Conservation (phyloP, 2,329 filamentous ascomycete species). For the Fusarium pseudoanthophilum region DNA sequence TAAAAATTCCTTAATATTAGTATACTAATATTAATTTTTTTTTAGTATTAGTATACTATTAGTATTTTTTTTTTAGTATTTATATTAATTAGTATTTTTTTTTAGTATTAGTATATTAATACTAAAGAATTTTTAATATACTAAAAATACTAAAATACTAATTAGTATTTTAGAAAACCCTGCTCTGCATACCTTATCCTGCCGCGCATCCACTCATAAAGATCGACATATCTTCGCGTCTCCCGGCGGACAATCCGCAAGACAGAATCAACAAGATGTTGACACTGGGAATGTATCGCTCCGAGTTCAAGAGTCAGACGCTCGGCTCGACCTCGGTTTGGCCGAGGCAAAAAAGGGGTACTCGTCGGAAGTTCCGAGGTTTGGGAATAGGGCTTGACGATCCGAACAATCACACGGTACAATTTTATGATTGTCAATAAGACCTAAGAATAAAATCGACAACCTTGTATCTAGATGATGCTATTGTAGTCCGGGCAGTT, state of each 20-base stretch:
- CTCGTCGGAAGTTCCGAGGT: neutral
- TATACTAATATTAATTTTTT: no score
- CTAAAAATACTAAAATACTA: no score
- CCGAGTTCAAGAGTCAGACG: neutral
- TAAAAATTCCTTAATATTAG: no score
- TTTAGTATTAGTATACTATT: no score
- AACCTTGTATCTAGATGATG: neutral
- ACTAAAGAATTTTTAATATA: no score
- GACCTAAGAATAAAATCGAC: neutral
- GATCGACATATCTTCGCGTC: neutral
- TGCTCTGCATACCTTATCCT: no score
- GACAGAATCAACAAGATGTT: rapidly evolving
- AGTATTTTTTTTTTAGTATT: no score
- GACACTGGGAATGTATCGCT: rapidly evolving
- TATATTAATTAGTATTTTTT: no score
- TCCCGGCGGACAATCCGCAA: neutral
- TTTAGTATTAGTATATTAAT: no score
- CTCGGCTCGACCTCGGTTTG: neutral
- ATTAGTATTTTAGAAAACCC: no score
- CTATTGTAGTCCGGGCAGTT: rapidly evolving
- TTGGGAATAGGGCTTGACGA: rapidly evolving
- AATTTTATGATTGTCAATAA: rapidly evolving
- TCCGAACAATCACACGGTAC: rapidly evolving
- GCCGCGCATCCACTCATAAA: neutral
- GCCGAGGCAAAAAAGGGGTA: neutral